Percentiles rank a stretch among this genome's conserved stretches.
Conservation (phyloP, 805 yeast species). For the Zygosaccharomyces lentus region DNA sequence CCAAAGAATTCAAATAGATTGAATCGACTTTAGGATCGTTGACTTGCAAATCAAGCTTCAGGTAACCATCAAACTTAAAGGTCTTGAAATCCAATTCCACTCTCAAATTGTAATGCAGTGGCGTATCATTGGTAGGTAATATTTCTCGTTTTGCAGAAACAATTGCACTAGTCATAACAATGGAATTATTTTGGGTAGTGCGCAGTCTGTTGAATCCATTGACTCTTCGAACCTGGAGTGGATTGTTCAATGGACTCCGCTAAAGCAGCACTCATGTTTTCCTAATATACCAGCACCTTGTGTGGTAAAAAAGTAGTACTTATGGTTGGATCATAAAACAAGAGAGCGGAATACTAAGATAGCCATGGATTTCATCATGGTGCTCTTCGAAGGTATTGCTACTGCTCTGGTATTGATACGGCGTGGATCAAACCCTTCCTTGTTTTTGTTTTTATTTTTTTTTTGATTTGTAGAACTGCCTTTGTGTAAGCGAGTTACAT, state of each 20-base stretch:
- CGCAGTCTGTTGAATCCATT: not conserved
- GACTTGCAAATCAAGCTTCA: conserved; percentile 51
- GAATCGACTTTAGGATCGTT: conserved; percentile 41
- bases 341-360: not conserved
- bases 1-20: conserved; percentile 58
- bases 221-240: not conserved
- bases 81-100: conserved; percentile 57
- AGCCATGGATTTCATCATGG: not conserved
- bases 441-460: not conserved
- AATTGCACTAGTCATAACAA: conserved; percentile 10
- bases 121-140: conserved; percentile 63
- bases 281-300: conserved; percentile 2
- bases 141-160: conserved; percentile 36
- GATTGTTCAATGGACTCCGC: not conserved
- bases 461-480: not conserved
- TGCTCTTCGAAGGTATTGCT: not conserved
- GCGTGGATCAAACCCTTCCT: not conserved
- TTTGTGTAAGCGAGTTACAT: not conserved
- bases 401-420: not conserved
- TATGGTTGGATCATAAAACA: too few species aligned
- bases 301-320: conserved; percentile 2
- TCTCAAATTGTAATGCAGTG: conserved; percentile 67
- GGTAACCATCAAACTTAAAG: conserved; percentile 56
- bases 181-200: not conserved
- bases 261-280: not conserved